These are phyloP conservation scores for Russula virescens DNA, from an alignment of 768 basidiomycete species.

Conservation along the genomic window DNA sequence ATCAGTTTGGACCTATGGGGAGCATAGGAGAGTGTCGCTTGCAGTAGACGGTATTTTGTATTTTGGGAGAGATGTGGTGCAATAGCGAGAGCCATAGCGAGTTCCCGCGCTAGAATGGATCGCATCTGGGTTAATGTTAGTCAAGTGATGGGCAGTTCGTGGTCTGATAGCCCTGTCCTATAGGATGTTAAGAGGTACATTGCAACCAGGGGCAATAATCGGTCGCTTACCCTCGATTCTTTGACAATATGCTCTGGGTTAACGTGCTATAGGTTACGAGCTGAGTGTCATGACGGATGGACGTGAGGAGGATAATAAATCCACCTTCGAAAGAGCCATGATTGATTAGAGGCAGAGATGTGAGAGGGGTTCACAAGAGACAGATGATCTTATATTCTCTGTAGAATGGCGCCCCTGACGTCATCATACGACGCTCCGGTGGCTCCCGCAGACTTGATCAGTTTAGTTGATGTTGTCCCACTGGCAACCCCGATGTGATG, in stretches of 20 bases:
- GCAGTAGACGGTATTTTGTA: constrained; percentile 56
- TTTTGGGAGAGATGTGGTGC: constrained; percentile 64
- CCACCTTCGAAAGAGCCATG: constrained; percentile 25
- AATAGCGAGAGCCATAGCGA: constrained; percentile 56
- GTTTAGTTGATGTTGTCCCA: not conserved
- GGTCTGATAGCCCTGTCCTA: constrained; percentile 40
- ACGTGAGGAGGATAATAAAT: not conserved
- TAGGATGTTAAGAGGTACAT: not conserved
- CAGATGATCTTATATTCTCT: constrained; percentile 1
- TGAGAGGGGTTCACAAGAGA: too few species aligned
- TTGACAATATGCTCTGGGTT: constrained; percentile 21
- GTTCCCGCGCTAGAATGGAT: constrained; percentile 33
- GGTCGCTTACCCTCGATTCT: constrained; percentile 7
- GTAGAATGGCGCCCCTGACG: constrained; percentile 7
- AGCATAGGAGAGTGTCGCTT: not conserved
- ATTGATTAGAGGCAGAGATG: not conserved
- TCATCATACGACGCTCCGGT: not conserved
- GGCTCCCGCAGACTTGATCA: not conserved
- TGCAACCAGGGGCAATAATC: not conserved
- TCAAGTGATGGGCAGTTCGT: constrained; percentile 33
- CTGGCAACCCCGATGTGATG: not conserved
- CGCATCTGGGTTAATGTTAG: constrained; percentile 31
- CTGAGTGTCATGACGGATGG: not conserved
- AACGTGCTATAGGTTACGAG: constrained; percentile 11
- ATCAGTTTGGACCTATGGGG: not conserved